A percentile compares a stretch with the other conserved stretches of the same genome.
phyloP scores from a whole-genome alignment of 2,329 filamentous ascomycete genomes.

The Ceratocystis cacaofunesta region DNA sequence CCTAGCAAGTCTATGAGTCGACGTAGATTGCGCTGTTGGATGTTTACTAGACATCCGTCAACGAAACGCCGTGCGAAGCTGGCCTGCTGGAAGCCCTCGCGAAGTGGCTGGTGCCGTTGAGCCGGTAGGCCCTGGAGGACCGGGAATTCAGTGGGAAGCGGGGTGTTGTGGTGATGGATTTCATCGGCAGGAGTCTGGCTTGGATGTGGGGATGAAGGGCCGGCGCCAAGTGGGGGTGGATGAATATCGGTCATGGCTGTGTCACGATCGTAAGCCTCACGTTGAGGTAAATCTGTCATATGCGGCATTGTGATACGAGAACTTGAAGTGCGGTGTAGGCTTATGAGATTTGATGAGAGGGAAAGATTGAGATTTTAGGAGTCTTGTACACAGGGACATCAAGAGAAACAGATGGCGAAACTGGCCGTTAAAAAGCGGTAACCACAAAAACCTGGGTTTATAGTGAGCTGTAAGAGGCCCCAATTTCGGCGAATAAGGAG shows the following conservation, averaged over 20 bases:
- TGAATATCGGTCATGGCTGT: not conserved
- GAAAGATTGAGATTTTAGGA: not conserved
- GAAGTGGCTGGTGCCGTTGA: not conserved
- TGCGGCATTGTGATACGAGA: not conserved
- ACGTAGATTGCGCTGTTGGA: conserved; percentile 9
- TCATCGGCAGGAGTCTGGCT: not conserved
- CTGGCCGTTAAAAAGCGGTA: not conserved
- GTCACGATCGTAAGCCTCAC: not conserved
- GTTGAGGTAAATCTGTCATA: not conserved
- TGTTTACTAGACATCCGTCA: conserved; percentile 4
- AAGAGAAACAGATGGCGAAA: not conserved
- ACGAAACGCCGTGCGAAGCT: conserved; percentile 4
- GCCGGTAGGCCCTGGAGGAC: not conserved
- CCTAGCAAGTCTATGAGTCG: not conserved
- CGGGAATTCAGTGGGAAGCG: conserved; percentile 10
- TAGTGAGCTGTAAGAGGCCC: not conserved
- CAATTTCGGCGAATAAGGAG: not conserved
- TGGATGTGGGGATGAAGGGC: not conserved
- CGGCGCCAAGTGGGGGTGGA: not conserved
- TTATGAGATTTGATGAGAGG: not conserved
- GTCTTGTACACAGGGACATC: not conserved
- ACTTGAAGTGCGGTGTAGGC: not conserved
- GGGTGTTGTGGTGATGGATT: not conserved
- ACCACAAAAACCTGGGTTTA: not conserved
- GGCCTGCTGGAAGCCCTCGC: conserved; percentile 1